Evolutionary conservation across 1,284 basidiomycete species (phyloP).

Genomic region (Heliocybe sulcata): DNA sequence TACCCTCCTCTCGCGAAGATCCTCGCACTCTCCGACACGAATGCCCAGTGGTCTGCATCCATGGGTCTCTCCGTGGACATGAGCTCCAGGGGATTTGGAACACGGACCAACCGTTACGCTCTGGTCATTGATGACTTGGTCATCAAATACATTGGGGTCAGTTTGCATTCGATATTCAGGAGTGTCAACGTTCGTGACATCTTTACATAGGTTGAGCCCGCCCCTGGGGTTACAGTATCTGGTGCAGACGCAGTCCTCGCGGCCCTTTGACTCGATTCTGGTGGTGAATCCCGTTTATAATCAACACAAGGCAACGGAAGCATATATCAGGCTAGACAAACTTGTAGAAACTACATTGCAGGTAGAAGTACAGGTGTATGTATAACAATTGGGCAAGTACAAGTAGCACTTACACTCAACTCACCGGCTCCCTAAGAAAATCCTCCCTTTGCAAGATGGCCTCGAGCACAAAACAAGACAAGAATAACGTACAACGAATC

Average conservation of each 20-base stretch:
- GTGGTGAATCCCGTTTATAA: background rate
- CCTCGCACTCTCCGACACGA: slow-evolving; percentile 57
- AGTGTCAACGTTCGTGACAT: background rate
- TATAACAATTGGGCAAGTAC: too few relatives aligned
- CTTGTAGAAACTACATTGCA: background rate
- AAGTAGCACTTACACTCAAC: too few relatives aligned
- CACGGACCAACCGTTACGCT: slow-evolving; percentile 66
- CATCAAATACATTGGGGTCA: slow-evolving; percentile 54
- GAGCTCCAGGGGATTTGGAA: slow-evolving; percentile 45
- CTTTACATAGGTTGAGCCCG: slow-evolving; percentile 39
- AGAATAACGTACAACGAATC: too few relatives aligned
- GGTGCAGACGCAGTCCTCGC: slow-evolving; percentile 61
- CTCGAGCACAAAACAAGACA: too few relatives aligned
- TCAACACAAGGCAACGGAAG: too few relatives aligned
- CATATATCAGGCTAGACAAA: background rate
- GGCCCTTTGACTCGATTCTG: slow-evolving; percentile 28
- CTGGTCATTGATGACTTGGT: slow-evolving; percentile 67
- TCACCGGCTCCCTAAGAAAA: too few relatives aligned
- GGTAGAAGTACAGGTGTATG: too few relatives aligned
- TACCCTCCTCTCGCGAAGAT: too few relatives aligned
- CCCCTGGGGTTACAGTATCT: slow-evolving; percentile 48
- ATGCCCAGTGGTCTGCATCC: slow-evolving; percentile 55
- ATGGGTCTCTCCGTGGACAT: slow-evolving; percentile 63
- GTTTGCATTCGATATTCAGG: slow-evolving; percentile 15
- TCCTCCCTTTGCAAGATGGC: too few relatives aligned